Conservation (phyloP, 2,329 filamentous ascomycete genomes). For the Pyrenophora graminea region DNA sequence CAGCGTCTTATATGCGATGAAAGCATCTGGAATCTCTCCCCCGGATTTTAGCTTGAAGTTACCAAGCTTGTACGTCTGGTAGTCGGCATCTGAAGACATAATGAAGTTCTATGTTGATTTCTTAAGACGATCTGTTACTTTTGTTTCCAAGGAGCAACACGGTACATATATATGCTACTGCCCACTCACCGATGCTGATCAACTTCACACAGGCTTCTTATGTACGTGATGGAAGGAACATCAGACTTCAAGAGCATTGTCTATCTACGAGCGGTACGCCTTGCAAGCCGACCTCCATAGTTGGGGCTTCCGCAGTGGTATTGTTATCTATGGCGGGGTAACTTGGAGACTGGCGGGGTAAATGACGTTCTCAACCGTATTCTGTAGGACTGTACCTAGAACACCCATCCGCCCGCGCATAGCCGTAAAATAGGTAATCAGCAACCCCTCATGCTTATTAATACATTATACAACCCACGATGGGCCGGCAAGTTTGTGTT, state of each 20-base stretch:
- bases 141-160: no score
- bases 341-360: conserved; percentile 26
- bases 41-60: conserved; percentile 71
- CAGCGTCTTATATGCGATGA: conserved; percentile 77
- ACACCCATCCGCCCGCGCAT: conserved; percentile 5
- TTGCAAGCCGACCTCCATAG: neutral
- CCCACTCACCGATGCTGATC: neutral
- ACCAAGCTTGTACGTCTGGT: conserved; percentile 62
- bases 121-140: neutral
- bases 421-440: conserved; percentile 6
- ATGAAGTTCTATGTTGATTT: neutral
- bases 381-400: neutral
- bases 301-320: neutral
- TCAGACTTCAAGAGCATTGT: no score
- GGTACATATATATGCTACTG: no score
- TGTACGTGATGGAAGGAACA: no score
- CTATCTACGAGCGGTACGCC: no score
- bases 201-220: no score
- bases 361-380: conserved; percentile 13
- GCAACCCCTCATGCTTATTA: neutral
- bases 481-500: no score
- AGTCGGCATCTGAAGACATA: conserved; percentile 41
- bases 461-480: no score
- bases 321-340: conserved; percentile 32
- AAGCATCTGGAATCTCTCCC: conserved; percentile 63